Conservation (phyloP, 169 alveolate genomes). For the Toxoplasma gondii region DNA sequence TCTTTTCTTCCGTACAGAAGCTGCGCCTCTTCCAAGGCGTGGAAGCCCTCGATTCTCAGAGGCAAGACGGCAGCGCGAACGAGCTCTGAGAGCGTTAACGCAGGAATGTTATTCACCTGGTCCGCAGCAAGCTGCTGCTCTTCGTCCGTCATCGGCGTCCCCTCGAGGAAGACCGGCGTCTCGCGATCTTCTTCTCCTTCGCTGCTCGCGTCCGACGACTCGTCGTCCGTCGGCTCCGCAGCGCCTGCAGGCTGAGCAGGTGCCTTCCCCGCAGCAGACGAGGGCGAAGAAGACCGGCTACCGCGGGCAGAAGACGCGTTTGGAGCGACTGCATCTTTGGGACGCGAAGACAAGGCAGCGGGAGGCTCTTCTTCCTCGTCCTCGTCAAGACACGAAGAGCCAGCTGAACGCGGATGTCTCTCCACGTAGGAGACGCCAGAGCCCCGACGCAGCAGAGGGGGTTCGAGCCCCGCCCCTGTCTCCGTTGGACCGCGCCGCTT, state of each 20-base stretch:
- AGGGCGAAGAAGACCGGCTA: not conserved
- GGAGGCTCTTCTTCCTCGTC: not conserved
- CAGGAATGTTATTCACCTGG: slow-evolving; percentile 21
- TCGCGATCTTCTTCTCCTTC: not conserved
- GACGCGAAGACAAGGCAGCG: not conserved
- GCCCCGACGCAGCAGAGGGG: not conserved
- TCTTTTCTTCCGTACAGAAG: slow-evolving; percentile 71
- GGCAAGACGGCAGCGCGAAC: slow-evolving; percentile 77
- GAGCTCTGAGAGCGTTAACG: slow-evolving; percentile 69
- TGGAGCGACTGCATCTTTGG: not conserved
- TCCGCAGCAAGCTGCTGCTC: slow-evolving; percentile 52
- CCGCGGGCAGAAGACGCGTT: not conserved
- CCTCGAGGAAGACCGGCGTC: slow-evolving; percentile 28
- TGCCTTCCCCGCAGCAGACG: not conserved
- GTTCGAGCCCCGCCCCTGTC: not conserved
- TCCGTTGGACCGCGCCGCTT: not conserved
- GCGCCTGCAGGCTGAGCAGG: not conserved
- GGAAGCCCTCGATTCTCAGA: slow-evolving; percentile 76
- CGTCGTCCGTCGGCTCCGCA: not conserved
- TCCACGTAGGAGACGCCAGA: slow-evolving; percentile 4
- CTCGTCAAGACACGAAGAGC: not conserved
- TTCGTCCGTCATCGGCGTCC: slow-evolving; percentile 56
- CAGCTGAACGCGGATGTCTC: slow-evolving; percentile 14
- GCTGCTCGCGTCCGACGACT: not conserved
- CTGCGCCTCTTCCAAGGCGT: slow-evolving; percentile 74